Evolutionary conservation across 2,329 filamentous ascomycete genomes (phyloP).

Genomic region (Hymenoscyphus fructigenus): DNA sequence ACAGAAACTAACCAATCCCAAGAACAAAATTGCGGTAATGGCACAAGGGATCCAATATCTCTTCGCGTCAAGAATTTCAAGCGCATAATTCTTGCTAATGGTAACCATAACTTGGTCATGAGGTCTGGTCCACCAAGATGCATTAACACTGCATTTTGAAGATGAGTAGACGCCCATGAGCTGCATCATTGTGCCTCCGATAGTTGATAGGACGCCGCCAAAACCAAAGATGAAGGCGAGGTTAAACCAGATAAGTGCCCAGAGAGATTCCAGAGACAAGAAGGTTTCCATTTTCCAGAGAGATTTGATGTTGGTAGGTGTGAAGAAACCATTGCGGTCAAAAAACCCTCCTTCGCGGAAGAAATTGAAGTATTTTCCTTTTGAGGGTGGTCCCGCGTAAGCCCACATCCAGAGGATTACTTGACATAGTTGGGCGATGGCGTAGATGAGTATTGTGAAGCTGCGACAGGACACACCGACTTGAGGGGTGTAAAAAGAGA

Average conservation of each 20-base stretch:
- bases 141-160: slow-evolving; percentile 10
- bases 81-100: slow-evolving; percentile 15
- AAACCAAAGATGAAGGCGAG: slow-evolving; percentile 17
- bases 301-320: slow-evolving; percentile 10
- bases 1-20: slow-evolving; percentile 19
- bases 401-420: slow-evolving; percentile 27
- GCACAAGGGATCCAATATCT: slow-evolving; percentile 21
- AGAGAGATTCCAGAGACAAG: slow-evolving; percentile 14
- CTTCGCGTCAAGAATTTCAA: slow-evolving; percentile 17
- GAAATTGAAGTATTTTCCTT: slow-evolving; percentile 10
- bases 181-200: slow-evolving; percentile 24
- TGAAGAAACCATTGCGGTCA: slow-evolving; percentile 17
- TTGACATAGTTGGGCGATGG: slow-evolving; percentile 35
- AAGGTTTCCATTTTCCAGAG: slow-evolving; percentile 6
- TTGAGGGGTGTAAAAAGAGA: slow-evolving; percentile 38
- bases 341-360: slow-evolving; percentile 19
- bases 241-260: slow-evolving; percentile 22
- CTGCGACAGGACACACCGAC: slow-evolving; percentile 37
- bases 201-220: slow-evolving; percentile 17
- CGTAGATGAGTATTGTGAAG: slow-evolving; percentile 38
- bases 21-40: slow-evolving; percentile 20
- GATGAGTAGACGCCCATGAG: slow-evolving; percentile 22
- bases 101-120: slow-evolving; percentile 9
- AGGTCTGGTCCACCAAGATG: slow-evolving; percentile 17
- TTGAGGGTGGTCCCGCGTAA: slow-evolving; percentile 14